Percentiles rank a stretch among this genome's conserved stretches.
phyloP scores from a whole-genome alignment of 2,329 filamentous ascomycete genomes.

The Corynespora cassiicola region DNA sequence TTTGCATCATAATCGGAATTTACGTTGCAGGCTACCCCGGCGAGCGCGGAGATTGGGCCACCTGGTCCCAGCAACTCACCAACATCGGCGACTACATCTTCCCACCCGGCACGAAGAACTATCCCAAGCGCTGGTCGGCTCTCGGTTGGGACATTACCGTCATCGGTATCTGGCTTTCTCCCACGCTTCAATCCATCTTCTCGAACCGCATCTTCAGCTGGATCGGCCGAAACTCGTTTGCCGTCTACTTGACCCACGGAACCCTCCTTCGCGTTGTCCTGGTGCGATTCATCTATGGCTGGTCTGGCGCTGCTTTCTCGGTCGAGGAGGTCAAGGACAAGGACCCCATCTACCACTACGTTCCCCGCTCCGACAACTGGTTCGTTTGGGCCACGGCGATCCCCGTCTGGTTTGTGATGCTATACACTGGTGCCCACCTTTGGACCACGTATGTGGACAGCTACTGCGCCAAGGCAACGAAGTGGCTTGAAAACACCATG shows the following conservation, averaged over 20 bases:
- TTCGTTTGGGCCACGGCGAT: slow-evolving; percentile 51
- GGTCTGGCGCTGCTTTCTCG: slow-evolving; percentile 52
- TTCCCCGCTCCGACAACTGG: slow-evolving; percentile 48
- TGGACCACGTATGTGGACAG: slow-evolving; percentile 62
- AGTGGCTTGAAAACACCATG: slow-evolving; percentile 56
- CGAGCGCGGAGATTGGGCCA: slow-evolving; percentile 57
- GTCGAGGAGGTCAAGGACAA: slow-evolving; percentile 48
- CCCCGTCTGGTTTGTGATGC: slow-evolving; percentile 53
- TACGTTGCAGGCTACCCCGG: slow-evolving; percentile 59
- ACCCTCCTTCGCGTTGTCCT: slow-evolving; percentile 60
- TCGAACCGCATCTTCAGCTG: slow-evolving; percentile 59
- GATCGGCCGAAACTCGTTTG: slow-evolving; percentile 63
- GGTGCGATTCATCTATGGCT: slow-evolving; percentile 61
- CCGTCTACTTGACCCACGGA: slow-evolving; percentile 62
- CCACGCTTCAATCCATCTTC: slow-evolving; percentile 55
- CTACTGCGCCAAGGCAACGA: slow-evolving; percentile 56
- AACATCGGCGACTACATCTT: slow-evolving; percentile 53
- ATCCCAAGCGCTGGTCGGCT: slow-evolving; percentile 54
- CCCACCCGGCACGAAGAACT: slow-evolving; percentile 54
- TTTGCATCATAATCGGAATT: slow-evolving; percentile 53
- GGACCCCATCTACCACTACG: slow-evolving; percentile 49
- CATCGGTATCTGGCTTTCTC: slow-evolving; percentile 59
- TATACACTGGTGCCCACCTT: slow-evolving; percentile 56
- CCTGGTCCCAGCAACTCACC: slow-evolving; percentile 56
- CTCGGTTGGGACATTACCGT: slow-evolving; percentile 58